Evolutionary conservation across 768 basidiomycete species (phyloP), one percentile per base, ranked within the genome.

Genomic region (Dentipellis sp.): DNA sequence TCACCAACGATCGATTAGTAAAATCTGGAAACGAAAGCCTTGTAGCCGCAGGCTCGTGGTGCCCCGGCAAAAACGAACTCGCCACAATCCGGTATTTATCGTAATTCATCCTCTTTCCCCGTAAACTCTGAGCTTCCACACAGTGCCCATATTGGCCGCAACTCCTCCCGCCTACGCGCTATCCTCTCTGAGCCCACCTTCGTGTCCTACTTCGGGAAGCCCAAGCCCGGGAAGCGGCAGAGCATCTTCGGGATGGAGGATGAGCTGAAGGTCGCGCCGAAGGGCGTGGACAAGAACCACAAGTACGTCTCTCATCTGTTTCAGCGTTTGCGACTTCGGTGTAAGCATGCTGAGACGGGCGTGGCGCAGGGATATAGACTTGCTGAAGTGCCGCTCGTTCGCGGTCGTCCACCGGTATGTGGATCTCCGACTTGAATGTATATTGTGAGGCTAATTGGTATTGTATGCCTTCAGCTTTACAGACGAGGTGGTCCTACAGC

Each of bases 201-300:
- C 63, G 86, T 88, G 38, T 68, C 77, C 48, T 73, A 82, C 59
- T 97, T 95, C 62, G 95, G 93, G 0, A 73, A 81, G 53, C 75
- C 91, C 0, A 73, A 70, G 51, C 83, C 82, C 1, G 86, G 88
- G 16, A 70, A 73, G 55, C 72, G 84, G 52, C 78, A 79, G 65
- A 95, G 78, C 64, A 81, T 99, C 1, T 99, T 94, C 68, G 94
- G 95, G 0, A 67, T 69, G 55, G 91, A 94, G 2, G 94, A 92
- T 62, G 86, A 92, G 66, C 72, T 97, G 34, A 97, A 97, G 72
- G 83, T 82, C 0, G 91, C 93, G 5, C 94, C 94, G 1, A 97
- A 97, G 65, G 94, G 93, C 0, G 72, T 95, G 9, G 80, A 81
- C 52, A 98, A 93, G 70, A 78, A 77, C 34, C 93, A 97, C 66